These are phyloP conservation scores for Nigrospora osmanthi DNA, from an alignment of 2,329 filamentous ascomycete genomes.

Conservation along the genomic window DNA sequence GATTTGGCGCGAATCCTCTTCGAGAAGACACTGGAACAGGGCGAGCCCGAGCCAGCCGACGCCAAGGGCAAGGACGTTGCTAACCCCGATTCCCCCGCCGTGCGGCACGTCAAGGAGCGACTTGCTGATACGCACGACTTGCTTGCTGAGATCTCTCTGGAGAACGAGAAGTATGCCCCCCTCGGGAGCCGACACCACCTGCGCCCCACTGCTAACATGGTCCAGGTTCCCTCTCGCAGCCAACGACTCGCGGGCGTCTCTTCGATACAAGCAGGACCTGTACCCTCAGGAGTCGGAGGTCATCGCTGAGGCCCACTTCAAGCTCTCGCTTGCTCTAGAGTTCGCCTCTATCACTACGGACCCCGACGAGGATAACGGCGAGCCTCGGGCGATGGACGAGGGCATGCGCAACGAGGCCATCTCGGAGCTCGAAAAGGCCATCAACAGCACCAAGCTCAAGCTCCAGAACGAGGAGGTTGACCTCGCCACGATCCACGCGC, in stretches of 20 bases:
- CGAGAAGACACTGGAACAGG: slow-evolving; percentile 41
- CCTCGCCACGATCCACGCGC: slow-evolving; percentile 52
- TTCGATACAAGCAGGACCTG: slow-evolving; percentile 71
- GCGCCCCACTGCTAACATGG: slow-evolving; percentile 6
- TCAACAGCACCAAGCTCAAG: slow-evolving; percentile 64
- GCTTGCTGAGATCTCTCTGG: slow-evolving; percentile 91
- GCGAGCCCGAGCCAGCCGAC: slow-evolving; percentile 28
- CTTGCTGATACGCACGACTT: slow-evolving; percentile 90
- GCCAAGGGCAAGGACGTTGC: slow-evolving; percentile 33
- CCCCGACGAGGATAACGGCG: slow-evolving; percentile 39
- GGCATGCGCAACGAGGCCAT: slow-evolving; percentile 63
- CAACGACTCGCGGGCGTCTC: slow-evolving; percentile 68
- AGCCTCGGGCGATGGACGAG: slow-evolving; percentile 54
- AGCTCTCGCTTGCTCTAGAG: slow-evolving; percentile 88
- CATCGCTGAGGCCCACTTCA: slow-evolving; percentile 92
- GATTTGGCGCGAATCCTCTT: slow-evolving; percentile 68
- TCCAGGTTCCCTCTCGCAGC: slow-evolving; percentile 75
- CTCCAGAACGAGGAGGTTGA: slow-evolving; percentile 62
- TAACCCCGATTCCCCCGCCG: slow-evolving; percentile 28
- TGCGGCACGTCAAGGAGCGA: slow-evolving; percentile 68
- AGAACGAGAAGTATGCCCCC: slow-evolving; percentile 67
- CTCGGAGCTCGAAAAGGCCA: slow-evolving; percentile 64
- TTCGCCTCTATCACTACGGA: slow-evolving; percentile 74
- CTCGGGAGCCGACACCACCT: not conserved
- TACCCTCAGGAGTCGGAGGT: slow-evolving; percentile 76